phyloP scores from a whole-genome alignment of 2,329 filamentous ascomycete species.

The Fusarium sulawesiense region DNA sequence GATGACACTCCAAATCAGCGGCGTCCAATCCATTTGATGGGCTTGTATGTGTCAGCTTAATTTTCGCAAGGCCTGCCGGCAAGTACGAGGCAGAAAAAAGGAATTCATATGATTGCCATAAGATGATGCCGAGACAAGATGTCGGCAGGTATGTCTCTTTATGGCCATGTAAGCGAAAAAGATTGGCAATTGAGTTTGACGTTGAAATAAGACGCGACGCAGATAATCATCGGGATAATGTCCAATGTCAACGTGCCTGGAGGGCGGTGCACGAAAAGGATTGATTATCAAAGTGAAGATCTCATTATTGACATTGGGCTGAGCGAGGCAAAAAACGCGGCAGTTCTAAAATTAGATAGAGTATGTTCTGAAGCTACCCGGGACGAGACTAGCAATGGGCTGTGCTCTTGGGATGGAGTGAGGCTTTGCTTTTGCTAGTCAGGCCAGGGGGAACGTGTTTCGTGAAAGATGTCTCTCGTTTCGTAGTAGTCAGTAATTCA shows the following conservation, averaged over 20 bases:
- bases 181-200: not conserved
- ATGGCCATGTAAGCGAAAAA: not conserved
- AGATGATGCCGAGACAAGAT: not conserved
- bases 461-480: slow-evolving; percentile 1
- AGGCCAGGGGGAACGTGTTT: slow-evolving; percentile 1
- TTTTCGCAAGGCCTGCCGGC: not conserved
- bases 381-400: slow-evolving; percentile 32
- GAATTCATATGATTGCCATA: not conserved
- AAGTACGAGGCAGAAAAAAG: not conserved
- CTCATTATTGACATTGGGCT: slow-evolving; percentile 24
- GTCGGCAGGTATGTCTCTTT: not conserved
- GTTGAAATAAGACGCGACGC: not conserved
- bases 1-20: slow-evolving; percentile 9
- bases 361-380: slow-evolving; percentile 20
- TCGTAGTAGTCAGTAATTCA: not conserved
- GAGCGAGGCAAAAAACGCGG: slow-evolving; percentile 38
- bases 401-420: slow-evolving; percentile 34
- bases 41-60: slow-evolving; percentile 14
- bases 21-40: not conserved
- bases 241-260: not conserved
- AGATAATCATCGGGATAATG: not conserved
- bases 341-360: slow-evolving; percentile 44
- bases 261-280: slow-evolving; percentile 4
- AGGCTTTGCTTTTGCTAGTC: slow-evolving; percentile 26
- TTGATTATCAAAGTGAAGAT: not conserved